These are phyloP conservation scores for Brettanomyces nanus DNA, from an alignment of 805 yeast genomes.

Conservation along the genomic window DNA sequence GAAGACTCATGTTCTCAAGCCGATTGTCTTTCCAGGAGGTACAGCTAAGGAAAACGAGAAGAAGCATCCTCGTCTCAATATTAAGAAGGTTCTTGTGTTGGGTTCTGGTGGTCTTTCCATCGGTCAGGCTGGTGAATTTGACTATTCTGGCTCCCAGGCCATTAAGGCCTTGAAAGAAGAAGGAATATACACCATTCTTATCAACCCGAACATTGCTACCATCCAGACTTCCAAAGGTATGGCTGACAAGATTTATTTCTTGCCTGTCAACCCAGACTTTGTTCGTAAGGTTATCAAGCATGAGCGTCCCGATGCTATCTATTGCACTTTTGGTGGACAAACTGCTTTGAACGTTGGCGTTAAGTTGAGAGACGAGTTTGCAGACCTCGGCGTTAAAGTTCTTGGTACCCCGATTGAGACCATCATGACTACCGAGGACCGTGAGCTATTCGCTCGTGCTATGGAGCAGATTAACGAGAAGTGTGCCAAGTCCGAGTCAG, in stretches of 20 bases:
- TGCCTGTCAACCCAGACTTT: constrained; percentile 96
- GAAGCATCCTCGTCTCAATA: constrained; percentile 70
- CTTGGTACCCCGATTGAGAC: constrained; percentile 96
- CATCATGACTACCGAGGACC: constrained; percentile 94
- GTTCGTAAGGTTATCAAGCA: constrained; percentile 91
- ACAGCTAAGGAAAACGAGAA: constrained; percentile 60
- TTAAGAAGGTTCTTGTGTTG: constrained; percentile 84
- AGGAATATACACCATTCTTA: constrained; percentile 91
- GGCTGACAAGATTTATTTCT: constrained; percentile 95
- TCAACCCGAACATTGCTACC: constrained; percentile 97
- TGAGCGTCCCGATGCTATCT: constrained; percentile 96
- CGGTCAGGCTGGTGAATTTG: constrained; percentile 98
- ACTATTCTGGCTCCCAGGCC: constrained; percentile 95
- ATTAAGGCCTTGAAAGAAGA: constrained; percentile 96
- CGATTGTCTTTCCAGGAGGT: constrained; percentile 91
- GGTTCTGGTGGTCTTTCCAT: constrained; percentile 98
- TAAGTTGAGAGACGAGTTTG: constrained; percentile 90
- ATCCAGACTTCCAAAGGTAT: constrained; percentile 96
- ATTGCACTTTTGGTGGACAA: constrained; percentile 97
- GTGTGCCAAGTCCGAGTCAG: constrained; percentile 90
- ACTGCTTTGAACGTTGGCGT: constrained; percentile 97
- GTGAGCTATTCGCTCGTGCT: constrained; percentile 90
- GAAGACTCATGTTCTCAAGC: constrained; percentile 45
- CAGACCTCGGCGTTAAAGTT: constrained; percentile 83
- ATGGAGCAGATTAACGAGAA: constrained; percentile 94